Conservation (phyloP, 352 stramenopile genomes). For the Globisporangium yorkense region DNA sequence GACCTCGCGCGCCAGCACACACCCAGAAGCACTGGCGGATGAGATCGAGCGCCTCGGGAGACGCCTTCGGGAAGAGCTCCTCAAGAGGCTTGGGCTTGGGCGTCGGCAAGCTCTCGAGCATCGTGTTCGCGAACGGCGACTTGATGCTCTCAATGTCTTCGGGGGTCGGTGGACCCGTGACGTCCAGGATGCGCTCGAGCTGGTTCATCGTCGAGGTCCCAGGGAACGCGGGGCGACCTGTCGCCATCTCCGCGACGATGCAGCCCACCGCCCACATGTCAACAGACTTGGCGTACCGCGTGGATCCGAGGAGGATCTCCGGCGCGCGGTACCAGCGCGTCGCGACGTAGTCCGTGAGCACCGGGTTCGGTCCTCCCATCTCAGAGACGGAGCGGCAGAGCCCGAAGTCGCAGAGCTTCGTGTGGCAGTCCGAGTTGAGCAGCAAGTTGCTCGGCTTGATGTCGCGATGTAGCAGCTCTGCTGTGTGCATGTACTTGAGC, state of each 20-base stretch:
- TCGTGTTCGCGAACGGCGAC: slow-evolving; percentile 91
- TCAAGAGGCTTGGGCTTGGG: slow-evolving; percentile 69
- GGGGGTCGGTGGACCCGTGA: slow-evolving; percentile 86
- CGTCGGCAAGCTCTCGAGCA: slow-evolving; percentile 89
- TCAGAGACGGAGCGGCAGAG: slow-evolving; percentile 91
- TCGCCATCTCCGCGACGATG: slow-evolving; percentile 94
- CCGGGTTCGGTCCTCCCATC: slow-evolving; percentile 64
- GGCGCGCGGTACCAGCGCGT: slow-evolving; percentile 95
- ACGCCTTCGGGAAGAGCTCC: slow-evolving; percentile 86
- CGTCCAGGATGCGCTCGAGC: slow-evolving; percentile 93
- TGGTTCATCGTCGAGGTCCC: slow-evolving; percentile 96
- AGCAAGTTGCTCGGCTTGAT: slow-evolving; percentile 97
- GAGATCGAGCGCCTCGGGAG: slow-evolving; percentile 84
- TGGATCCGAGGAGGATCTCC: slow-evolving; percentile 93
- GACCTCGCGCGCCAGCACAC: slow-evolving; percentile 1
- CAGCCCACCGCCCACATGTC: slow-evolving; percentile 94
- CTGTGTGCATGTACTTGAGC: slow-evolving; percentile 96
- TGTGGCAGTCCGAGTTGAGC: slow-evolving; percentile 93
- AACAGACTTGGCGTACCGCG: slow-evolving; percentile 90
- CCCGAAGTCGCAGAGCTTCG: slow-evolving; percentile 96
- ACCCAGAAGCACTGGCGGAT: slow-evolving; percentile 87
- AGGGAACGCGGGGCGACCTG: slow-evolving; percentile 89
- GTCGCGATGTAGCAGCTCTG: slow-evolving; percentile 92
- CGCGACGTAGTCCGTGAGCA: slow-evolving; percentile 95
- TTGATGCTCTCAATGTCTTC: slow-evolving; percentile 91